Evolutionary conservation across 192 early-diverging fungal species (phyloP).

Genomic region (Dispira simplex): DNA sequence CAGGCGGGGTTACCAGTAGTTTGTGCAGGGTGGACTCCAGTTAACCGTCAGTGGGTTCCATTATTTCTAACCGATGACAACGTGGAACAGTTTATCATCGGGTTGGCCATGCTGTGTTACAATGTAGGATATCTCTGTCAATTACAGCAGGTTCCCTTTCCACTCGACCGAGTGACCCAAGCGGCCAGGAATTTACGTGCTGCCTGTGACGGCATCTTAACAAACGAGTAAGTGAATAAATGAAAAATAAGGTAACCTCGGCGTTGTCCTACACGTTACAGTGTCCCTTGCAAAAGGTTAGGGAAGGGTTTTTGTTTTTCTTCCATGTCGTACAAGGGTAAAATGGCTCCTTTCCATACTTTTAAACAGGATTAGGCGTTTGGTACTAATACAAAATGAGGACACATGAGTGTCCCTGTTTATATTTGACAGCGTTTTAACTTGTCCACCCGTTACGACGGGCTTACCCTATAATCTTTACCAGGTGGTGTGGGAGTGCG

Average conservation of each 20-base stretch:
- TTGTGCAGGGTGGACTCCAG: slow-evolving; percentile 6
- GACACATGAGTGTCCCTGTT: too few relatives aligned
- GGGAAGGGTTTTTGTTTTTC: too few relatives aligned
- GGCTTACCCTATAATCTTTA: slow-evolving; percentile 1
- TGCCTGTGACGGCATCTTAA: background rate
- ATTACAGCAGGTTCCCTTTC: background rate
- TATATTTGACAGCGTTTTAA: too few relatives aligned
- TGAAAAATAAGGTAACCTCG: too few relatives aligned
- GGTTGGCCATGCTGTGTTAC: slow-evolving; percentile 8
- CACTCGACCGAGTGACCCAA: background rate
- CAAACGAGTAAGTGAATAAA: too few relatives aligned
- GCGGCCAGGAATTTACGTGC: background rate
- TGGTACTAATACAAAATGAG: too few relatives aligned
- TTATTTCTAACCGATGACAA: slow-evolving; percentile 11
- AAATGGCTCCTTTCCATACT: too few relatives aligned
- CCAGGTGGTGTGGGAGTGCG: slow-evolving; percentile 1
- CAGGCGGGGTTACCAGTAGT: background rate
- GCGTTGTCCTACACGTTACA: too few relatives aligned
- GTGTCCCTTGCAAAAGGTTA: too few relatives aligned
- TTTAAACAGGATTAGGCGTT: too few relatives aligned
- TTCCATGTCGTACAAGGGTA: too few relatives aligned
- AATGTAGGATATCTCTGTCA: background rate
- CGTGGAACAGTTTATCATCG: slow-evolving; percentile 8
- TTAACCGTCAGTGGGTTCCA: background rate
- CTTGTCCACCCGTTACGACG: background rate